Evolutionary conservation across 1,284 basidiomycete species (phyloP).

Genomic region (Sporisorium sorghi): DNA sequence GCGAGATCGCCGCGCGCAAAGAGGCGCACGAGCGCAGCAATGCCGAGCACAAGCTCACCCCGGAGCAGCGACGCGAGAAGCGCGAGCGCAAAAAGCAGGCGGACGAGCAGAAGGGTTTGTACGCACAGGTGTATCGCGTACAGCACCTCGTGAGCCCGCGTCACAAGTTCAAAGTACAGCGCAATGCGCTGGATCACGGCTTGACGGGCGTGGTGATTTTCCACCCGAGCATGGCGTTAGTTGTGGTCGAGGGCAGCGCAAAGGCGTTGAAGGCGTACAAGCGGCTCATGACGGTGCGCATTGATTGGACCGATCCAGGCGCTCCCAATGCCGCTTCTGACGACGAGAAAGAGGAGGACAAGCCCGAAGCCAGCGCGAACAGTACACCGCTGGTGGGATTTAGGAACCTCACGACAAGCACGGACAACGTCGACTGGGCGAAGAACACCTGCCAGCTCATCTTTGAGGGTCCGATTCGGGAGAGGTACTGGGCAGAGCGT

Average conservation of each 20-base stretch:
- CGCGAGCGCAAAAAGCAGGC: conserved; percentile 72
- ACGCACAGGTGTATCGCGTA: conserved; percentile 86
- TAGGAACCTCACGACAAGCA: conserved; percentile 16
- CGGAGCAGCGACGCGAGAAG: conserved; percentile 89
- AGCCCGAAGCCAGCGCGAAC: conserved; percentile 31
- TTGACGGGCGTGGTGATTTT: conserved; percentile 90
- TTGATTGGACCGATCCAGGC: conserved; percentile 89
- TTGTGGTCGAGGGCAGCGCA: conserved; percentile 90
- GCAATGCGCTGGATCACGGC: conserved; percentile 90
- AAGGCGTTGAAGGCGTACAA: conserved; percentile 90
- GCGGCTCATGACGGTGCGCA: conserved; percentile 85
- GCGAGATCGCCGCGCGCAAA: conserved; percentile 90
- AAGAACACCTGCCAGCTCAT: conserved; percentile 89
- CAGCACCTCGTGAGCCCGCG: conserved; percentile 88
- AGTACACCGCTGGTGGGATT: conserved; percentile 58
- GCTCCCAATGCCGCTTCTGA: conserved; percentile 71
- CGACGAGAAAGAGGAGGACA: conserved; percentile 63
- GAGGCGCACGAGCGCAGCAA: conserved; percentile 92
- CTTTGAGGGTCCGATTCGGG: conserved; percentile 90
- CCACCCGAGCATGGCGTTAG: conserved; percentile 86
- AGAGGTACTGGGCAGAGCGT: conserved; percentile 71
- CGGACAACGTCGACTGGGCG: conserved; percentile 73
- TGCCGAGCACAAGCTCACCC: conserved; percentile 86
- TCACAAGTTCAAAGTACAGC: conserved; percentile 94
- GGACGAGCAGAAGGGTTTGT: conserved; percentile 86